Evolutionary conservation across 257 asterid species (phyloP).

Genomic region (Misopates orontium): DNA sequence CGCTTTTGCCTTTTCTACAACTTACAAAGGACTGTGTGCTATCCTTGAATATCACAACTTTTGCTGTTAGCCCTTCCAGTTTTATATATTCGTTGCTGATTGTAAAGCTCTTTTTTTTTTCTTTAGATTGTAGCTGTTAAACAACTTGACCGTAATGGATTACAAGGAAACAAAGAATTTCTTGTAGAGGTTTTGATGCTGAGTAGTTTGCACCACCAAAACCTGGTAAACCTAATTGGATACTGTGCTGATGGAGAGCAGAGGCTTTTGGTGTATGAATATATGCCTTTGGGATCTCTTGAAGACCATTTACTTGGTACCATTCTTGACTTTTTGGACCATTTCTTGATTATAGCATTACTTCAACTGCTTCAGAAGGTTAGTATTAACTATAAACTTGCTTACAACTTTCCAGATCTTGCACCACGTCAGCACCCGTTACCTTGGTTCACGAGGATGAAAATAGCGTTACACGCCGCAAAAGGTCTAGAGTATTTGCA

Average conservation of each 20-base stretch:
- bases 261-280: constrained; percentile 54
- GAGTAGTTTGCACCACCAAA: constrained; percentile 53
- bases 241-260: constrained; percentile 67
- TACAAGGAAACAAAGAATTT: constrained; percentile 64
- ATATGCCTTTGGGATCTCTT: constrained; percentile 53
- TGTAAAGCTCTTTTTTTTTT: background rate
- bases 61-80: too few species aligned
- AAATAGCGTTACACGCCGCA: constrained; percentile 57
- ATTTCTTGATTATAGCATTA: background rate
- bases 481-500: constrained; percentile 62
- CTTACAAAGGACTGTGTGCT: too few species aligned
- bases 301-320: constrained; percentile 64
- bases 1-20: too few species aligned
- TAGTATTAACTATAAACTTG: background rate
- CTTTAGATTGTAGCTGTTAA: constrained; percentile 60
- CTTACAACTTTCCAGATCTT: constrained; percentile 14
- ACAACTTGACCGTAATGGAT: constrained; percentile 58
- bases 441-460: constrained; percentile 61
- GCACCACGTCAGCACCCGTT: constrained; percentile 27
- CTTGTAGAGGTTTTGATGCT: constrained; percentile 57
- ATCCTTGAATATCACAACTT: too few species aligned
- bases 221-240: constrained; percentile 60
- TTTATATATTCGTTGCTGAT: background rate
- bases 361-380: background rate
- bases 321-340: background rate